Base-by-base conservation (phyloP, 2,329 filamentous ascomycete genomes). In the Sporothrix pallida region DNA sequence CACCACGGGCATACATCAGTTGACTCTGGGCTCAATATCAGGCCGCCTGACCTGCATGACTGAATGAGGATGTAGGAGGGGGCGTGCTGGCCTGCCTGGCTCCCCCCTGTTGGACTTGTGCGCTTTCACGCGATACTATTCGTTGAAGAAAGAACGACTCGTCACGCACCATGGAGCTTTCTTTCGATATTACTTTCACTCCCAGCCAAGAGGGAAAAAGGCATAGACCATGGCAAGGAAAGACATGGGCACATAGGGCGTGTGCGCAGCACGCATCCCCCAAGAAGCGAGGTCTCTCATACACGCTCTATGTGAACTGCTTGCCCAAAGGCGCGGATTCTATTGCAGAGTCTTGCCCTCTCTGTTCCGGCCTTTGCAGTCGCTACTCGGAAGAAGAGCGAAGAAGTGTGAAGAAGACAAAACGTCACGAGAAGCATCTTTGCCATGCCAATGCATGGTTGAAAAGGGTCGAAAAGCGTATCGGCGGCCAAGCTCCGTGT, bases 21-120 rank as follows among this genome's bases (percentile, higher is more conserved):
- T 70, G 50, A 52, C 52, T 58, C 50, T 15, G 44, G 26, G 68
- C 68, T n/a, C 68, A 70, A 70, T 70, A 70, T 70, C 68, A 58
- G 13, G 31, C 68, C 50, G 50, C 10, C 37, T 13, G 17, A 31
- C 31, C 31, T 70, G 50, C 68, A 58, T 70, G n/a, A 70, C 46
- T 23, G 10, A 70, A 58, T 15, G 44, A 26, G 23, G 63, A 68
- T 17, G 7, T 56, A 13, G 26, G 67, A 69, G 17, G 31, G 68
- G 50, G n/a, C 46, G 52, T 44, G 37, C n/a, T 70, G 46, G 48
- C 26, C 17, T 37, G 8, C 10, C 31, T 52, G 12, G 13, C 7
- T 31, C 48, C 42, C 60, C n/a, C 20, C 42, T 68, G 20, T 67
- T 20, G 15, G 15, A 23, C 15, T 26, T 26, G 44, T 23, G 6